Percentiles rank a stretch among this genome's conserved stretches.
phyloP scores from a whole-genome alignment of 2,329 filamentous ascomycete species.

The Epichloe uncinata region DNA sequence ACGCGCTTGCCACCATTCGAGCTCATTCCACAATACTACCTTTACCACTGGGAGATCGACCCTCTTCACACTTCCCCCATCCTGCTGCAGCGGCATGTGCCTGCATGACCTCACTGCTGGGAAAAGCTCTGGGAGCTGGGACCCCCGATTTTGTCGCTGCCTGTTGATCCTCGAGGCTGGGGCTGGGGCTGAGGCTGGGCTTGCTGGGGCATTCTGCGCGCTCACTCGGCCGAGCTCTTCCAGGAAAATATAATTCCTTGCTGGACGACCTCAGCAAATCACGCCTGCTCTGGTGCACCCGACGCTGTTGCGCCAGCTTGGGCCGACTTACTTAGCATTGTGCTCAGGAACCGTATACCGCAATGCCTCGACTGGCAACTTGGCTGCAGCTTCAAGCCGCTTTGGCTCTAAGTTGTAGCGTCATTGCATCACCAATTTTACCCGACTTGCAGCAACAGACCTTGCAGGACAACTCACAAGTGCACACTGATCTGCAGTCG shows the following conservation, averaged over 20 bases:
- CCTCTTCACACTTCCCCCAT: not conserved
- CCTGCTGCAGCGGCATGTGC: not conserved
- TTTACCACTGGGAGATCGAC: not conserved
- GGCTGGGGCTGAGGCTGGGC: not conserved
- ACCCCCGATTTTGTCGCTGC: not conserved
- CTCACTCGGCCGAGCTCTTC: not conserved
- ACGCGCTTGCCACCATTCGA: not conserved
- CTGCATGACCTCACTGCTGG: not conserved
- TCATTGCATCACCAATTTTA: constrained; percentile 12
- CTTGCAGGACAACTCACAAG: not conserved
- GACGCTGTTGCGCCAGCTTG: not conserved
- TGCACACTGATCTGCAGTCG: constrained; percentile 11
- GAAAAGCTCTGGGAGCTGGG: not conserved
- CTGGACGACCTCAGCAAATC: not conserved
- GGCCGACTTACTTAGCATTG: not conserved
- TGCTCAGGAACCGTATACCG: not conserved
- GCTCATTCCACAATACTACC: too few relatives aligned
- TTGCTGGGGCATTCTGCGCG: too few relatives aligned
- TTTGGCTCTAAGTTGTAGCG: constrained; percentile 11
- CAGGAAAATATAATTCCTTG: not conserved
- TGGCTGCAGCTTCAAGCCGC: constrained; percentile 17
- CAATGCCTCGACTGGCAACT: constrained; percentile 15
- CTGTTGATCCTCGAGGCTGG: not conserved
- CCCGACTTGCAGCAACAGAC: constrained; percentile 9
- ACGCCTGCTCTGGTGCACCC: not conserved